Percentiles rank a stretch among this genome's conserved stretches.
These are phyloP conservation scores for Colletotrichum sp. DNA, from an alignment of 2,329 filamentous ascomycete genomes.

Conservation along the genomic window DNA sequence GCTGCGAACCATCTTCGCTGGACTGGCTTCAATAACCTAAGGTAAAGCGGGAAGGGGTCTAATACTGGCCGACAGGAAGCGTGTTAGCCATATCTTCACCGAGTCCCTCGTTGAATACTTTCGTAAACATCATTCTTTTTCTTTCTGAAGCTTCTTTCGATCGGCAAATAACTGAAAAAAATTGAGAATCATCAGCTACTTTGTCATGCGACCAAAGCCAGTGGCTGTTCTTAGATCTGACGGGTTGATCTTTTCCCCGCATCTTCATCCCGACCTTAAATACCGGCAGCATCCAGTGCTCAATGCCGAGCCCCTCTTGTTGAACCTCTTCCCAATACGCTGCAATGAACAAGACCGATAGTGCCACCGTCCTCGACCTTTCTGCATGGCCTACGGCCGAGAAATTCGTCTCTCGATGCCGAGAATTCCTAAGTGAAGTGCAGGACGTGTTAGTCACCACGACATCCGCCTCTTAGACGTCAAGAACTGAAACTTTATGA, in stretches of 20 bases:
- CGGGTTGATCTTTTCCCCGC: not conserved
- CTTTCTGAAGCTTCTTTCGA: not conserved
- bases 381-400: slow-evolving; percentile 31
- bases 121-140: too few relatives aligned
- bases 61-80: too few relatives aligned
- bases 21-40: too few relatives aligned
- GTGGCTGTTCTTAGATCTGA: not conserved
- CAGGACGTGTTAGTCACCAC: slow-evolving; percentile 32
- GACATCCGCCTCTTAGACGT: not conserved
- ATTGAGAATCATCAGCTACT: not conserved
- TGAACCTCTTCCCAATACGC: not conserved
- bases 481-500: not conserved
- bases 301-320: not conserved
- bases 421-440: slow-evolving; percentile 33
- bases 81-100: too few relatives aligned
- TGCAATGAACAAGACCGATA: slow-evolving; percentile 5
- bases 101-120: too few relatives aligned
- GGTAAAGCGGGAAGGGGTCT: too few relatives aligned
- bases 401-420: slow-evolving; percentile 30
- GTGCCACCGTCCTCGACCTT: slow-evolving; percentile 25
- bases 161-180: not conserved
- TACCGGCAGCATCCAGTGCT: not conserved
- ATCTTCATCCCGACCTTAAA: not conserved
- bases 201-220: not conserved
- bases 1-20: too few relatives aligned